Evolutionary conservation across 768 basidiomycete species (phyloP), one percentile per base, ranked within the genome.

Genomic region (Mycena galopus): DNA sequence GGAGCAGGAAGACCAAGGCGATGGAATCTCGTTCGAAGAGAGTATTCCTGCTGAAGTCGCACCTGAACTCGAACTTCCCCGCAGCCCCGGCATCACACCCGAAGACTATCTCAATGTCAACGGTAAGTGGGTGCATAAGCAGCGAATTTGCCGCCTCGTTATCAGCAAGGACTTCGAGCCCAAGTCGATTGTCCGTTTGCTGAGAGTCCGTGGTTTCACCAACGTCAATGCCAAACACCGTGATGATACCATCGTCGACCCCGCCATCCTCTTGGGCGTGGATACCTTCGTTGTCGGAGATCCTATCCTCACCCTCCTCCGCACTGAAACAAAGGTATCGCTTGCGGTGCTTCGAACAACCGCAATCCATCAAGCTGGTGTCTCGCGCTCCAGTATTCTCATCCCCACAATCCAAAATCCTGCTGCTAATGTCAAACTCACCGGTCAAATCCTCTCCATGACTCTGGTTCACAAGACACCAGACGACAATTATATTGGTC

Each of bases 21-120:
- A 53, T 75, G 75, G 67, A 4, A 25, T 55, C 19, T 10, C 44
- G 19, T 78, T 82, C 10, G 82, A 82, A 61, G 78, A 78, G 21
- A 59, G 80, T 4, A 74, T 82, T 23, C 16, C 17, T 3, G 29
- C 56, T 1, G 81, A 78, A 21, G 79, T 78, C 7, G 60, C 58
- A 5, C 69, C 69, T 8, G 77, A 73, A 17, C 51, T 57, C 14
- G 53, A 35, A n/a, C 60, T 70, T 21, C 69, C 67, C 1, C 11
- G 14, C 9, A 39, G 69, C 2, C 69, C 25, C 35, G 69, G 69
- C 16, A 21, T 69, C 25, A 27, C 23, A 27, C 68, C 68, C 12
- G 47, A 35, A 3, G 68, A 58, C 29, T 64, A 65, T 19, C 17
- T 70, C 44, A n/a, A 30, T 23, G 55, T 70, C 27, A 29, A 55